Conservation (phyloP, 2,329 filamentous ascomycete genomes). For the Scytalidium lignicola region DNA sequence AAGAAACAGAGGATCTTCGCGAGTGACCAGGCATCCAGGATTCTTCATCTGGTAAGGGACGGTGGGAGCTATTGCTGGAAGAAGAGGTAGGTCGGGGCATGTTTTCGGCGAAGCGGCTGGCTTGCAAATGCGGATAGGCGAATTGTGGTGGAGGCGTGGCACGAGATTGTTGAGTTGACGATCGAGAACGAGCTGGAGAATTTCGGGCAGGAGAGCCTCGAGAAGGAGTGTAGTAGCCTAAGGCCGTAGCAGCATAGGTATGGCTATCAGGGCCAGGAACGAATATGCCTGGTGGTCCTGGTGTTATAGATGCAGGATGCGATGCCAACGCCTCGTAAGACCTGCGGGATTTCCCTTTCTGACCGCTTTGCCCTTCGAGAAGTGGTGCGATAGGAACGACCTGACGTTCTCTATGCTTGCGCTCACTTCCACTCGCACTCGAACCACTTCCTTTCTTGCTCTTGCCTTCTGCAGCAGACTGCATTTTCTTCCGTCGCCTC, state of each 20-base stretch:
- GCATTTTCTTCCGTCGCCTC: conserved; percentile 55
- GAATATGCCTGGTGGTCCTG: conserved; percentile 37
- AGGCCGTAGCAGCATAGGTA: conserved; percentile 39
- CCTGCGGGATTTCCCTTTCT: conserved; percentile 29
- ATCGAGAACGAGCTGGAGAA: conserved; percentile 27
- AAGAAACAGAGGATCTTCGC: conserved; percentile 24
- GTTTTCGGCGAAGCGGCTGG: neutral
- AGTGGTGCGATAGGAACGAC: conserved; percentile 22
- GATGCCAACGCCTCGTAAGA: conserved; percentile 25
- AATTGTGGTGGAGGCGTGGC: conserved; percentile 14
- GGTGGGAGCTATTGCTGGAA: conserved; percentile 29
- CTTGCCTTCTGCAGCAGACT: conserved; percentile 19
- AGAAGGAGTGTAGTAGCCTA: conserved; percentile 33
- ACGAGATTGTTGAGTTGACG: conserved; percentile 16
- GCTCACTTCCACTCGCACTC: conserved; percentile 21
- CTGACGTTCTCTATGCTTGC: conserved; percentile 18
- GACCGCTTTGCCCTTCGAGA: conserved; percentile 21
- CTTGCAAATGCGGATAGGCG: conserved; percentile 13
- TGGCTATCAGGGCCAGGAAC: conserved; percentile 42
- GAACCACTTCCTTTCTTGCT: conserved; percentile 17
- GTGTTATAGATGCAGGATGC: conserved; percentile 20
- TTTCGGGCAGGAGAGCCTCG: conserved; percentile 26
- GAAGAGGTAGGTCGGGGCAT: conserved; percentile 29
- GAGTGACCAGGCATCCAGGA: conserved; percentile 34
- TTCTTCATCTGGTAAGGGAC: conserved; percentile 44